Evolutionary conservation across 179 eudicot species (phyloP), one percentile per base, ranked within the genome.

Genomic region (Silene coronaria): DNA sequence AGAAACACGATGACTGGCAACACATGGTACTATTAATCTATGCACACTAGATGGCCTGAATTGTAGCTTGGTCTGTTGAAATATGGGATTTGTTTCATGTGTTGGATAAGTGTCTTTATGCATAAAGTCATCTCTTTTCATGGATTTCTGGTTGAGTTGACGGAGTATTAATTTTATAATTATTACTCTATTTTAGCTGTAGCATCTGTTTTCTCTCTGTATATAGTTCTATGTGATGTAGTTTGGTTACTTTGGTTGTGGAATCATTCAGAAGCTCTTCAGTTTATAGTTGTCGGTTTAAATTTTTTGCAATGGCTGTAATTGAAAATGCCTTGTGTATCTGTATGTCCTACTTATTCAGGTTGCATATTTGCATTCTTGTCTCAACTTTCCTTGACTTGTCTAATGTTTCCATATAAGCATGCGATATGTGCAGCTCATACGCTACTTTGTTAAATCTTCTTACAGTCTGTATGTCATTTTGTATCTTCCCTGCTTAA

Each of bases 331-430:
- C 59, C 60, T 70, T 67, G 7, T 69, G 34, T 67, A 36, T 67
- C 28, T 36, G 27, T 38, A 9, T 46, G 45, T 34, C 61, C 60
- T 36, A 0, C 11, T 21, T 21, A 22, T 62, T 24, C 32, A 62
- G 67, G 16, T 3, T 62, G 34, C 64, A 24, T 62, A 10, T 5
- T 55, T 55, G 21, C 5, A n/a, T 38, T 36, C 14, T 55, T 70
- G 73, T 70, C 60, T 70, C 48, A 45, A 58, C 59, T 22, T 46
- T 45, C 21, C 59, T 46, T 48, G 32, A 46, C 23, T 48, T 51
- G 36, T 70, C 27, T 55, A 19, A 8, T 67, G 3, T 28, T 34
- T 24, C 55, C 42, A 24, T 80, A 30, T 27, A 2, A 51, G 24
- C 6, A 28, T 65, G 63, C 55, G 58, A 11, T 67, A 17, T 67